Conservation (phyloP, 805 yeast genomes). For the Isabelozyma pseudorhagii region DNA sequence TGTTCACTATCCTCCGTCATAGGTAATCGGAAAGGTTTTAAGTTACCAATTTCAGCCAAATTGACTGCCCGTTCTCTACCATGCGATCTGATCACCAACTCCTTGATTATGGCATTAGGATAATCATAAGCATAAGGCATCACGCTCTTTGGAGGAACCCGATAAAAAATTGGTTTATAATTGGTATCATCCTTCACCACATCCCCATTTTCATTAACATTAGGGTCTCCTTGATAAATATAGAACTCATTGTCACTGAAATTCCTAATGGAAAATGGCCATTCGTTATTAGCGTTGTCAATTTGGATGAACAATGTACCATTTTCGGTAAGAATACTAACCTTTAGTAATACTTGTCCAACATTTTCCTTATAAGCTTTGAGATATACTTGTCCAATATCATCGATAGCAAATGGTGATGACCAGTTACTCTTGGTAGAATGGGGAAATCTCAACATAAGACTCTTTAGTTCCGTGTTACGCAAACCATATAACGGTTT, state of each 20-base stretch:
- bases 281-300: constrained; percentile 65
- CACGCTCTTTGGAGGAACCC: constrained; percentile 82
- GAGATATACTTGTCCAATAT: constrained; percentile 77
- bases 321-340: constrained; percentile 73
- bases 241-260: constrained; percentile 84
- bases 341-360: constrained; percentile 67
- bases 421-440: constrained; percentile 62
- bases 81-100: constrained; percentile 67
- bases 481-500: constrained; percentile 66
- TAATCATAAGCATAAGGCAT: constrained; percentile 99
- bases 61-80: constrained; percentile 77
- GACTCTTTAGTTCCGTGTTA: constrained; percentile 53
- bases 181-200: constrained; percentile 46
- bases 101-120: constrained; percentile 86
- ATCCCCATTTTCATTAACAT: constrained; percentile 59
- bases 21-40: constrained; percentile 81
- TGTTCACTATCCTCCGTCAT: constrained; percentile 35
- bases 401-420: constrained; percentile 80
- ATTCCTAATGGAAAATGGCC: constrained; percentile 94
- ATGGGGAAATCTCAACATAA: constrained; percentile 57
- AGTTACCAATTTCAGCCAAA: constrained; percentile 88
- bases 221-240: constrained; percentile 84
- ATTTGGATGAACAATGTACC: constrained; percentile 79
- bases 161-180: constrained; percentile 76
- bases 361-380: constrained; percentile 62